Conservation (phyloP, 208 protist genomes). For the Naegleria lovaniensis region DNA sequence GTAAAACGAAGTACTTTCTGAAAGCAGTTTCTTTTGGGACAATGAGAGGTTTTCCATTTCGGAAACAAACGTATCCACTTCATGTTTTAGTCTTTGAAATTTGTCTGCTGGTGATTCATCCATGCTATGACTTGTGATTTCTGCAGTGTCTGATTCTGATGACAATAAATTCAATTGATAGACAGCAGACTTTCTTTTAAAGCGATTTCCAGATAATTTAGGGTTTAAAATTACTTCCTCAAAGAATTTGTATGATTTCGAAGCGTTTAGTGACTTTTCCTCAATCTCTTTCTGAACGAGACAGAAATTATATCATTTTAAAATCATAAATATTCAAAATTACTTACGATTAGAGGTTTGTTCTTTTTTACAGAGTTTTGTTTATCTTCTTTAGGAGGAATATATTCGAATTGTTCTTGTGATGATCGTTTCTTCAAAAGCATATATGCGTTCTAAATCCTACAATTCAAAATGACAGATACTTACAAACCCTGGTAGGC, state of each 20-base stretch:
- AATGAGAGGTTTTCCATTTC: background rate
- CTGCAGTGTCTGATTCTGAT: too few species aligned
- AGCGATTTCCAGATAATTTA: background rate
- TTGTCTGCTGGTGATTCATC: background rate
- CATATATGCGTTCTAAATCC: background rate
- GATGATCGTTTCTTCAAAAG: background rate
- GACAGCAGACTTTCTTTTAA: background rate
- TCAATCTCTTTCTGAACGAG: background rate
- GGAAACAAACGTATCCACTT: background rate
- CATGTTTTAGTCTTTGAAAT: background rate
- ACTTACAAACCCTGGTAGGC: background rate
- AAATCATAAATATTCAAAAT: too few species aligned
- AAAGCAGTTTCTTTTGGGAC: background rate
- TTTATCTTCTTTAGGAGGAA: background rate
- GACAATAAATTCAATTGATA: too few species aligned
- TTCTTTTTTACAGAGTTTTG: background rate
- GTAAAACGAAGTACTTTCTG: background rate
- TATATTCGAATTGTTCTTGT: background rate
- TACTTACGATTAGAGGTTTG: too few species aligned
- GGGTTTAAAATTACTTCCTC: background rate
- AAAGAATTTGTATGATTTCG: background rate
- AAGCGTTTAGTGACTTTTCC: background rate
- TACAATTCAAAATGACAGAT: background rate
- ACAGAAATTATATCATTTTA: background rate
- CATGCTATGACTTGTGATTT: background rate